These are phyloP conservation scores for Capsicum pubescens DNA, from an alignment of 257 asterid genomes.

Conservation along the genomic window DNA sequence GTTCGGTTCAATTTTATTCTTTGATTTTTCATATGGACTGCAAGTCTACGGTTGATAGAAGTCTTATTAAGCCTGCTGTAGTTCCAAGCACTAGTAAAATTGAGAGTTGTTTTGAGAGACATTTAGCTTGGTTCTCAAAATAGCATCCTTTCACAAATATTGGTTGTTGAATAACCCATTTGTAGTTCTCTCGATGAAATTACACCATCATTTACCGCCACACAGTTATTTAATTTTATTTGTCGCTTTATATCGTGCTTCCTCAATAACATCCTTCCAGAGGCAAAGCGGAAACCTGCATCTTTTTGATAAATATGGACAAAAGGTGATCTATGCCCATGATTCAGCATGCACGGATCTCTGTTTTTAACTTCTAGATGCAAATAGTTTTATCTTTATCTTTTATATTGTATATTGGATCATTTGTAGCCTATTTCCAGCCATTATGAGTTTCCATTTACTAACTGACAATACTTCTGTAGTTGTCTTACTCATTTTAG, in stretches of 20 bases:
- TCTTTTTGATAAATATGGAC: slow-evolving; percentile 10
- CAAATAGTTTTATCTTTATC: too few species aligned
- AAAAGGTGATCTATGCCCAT: neutral
- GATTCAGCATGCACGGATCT: neutral
- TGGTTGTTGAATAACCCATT: neutral
- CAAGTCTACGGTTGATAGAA: neutral
- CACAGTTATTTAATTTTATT: neutral
- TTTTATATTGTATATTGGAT: neutral
- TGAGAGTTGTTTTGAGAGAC: neutral
- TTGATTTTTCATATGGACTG: slow-evolving; percentile 10
- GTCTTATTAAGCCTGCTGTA: slow-evolving; percentile 1
- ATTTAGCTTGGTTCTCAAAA: neutral
- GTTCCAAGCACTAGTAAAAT: slow-evolving; percentile 1
- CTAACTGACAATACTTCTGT: neutral
- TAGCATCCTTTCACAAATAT: neutral
- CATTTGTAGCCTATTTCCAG: neutral
- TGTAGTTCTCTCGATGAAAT: neutral
- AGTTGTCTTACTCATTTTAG: neutral
- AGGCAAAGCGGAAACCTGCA: neutral
- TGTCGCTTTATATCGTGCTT: neutral
- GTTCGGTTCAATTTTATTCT: slow-evolving; percentile 1
- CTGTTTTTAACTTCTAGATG: too few species aligned
- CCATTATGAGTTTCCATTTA: slow-evolving; percentile 20
- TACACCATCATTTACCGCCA: neutral
- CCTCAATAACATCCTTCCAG: slow-evolving; percentile 1